Evolutionary conservation across 345 rosid genomes (phyloP).

Genomic region (Eucalyptus brandiana): DNA sequence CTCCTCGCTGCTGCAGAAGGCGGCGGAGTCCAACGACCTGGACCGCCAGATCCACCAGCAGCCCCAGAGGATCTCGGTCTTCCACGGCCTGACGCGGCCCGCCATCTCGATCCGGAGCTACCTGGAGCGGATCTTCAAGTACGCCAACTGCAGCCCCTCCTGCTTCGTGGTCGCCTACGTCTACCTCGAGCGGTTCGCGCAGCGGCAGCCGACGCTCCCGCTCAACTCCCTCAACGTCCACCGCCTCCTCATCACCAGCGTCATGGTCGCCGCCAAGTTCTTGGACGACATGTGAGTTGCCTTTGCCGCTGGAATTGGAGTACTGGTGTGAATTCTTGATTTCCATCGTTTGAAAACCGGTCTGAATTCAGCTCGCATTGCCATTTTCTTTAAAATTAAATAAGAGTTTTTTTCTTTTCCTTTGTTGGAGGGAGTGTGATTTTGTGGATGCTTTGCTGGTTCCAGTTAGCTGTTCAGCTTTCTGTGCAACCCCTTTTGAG

Average conservation of each 20-base stretch:
- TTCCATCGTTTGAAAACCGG: not conserved
- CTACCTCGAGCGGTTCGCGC: slow-evolving; percentile 76
- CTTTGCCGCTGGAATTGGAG: not conserved
- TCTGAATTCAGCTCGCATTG: not conserved
- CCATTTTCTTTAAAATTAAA: not conserved
- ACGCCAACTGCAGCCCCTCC: slow-evolving; percentile 84
- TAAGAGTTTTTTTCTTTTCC: not conserved
- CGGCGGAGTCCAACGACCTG: slow-evolving; percentile 61
- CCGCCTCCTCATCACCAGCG: slow-evolving; percentile 81
- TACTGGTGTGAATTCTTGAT: not conserved
- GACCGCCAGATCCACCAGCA: not conserved
- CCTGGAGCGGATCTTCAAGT: slow-evolving; percentile 72
- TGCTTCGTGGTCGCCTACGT: slow-evolving; percentile 84
- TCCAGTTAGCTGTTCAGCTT: not conserved
- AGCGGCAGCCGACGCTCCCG: slow-evolving; percentile 64
- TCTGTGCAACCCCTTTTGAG: not conserved
- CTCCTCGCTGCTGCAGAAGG: slow-evolving; percentile 60
- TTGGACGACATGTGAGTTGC: slow-evolving; percentile 79
- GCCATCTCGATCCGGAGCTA: slow-evolving; percentile 66
- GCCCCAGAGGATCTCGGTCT: slow-evolving; percentile 49
- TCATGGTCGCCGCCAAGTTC: slow-evolving; percentile 83
- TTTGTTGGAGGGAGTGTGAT: not conserved
- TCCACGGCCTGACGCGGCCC: slow-evolving; percentile 72
- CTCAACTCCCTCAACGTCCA: slow-evolving; percentile 80
- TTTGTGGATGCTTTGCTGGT: not conserved